These are phyloP conservation scores for Xenoacremonium recifei DNA, from an alignment of 2,329 filamentous ascomycete species.

Conservation along the genomic window DNA sequence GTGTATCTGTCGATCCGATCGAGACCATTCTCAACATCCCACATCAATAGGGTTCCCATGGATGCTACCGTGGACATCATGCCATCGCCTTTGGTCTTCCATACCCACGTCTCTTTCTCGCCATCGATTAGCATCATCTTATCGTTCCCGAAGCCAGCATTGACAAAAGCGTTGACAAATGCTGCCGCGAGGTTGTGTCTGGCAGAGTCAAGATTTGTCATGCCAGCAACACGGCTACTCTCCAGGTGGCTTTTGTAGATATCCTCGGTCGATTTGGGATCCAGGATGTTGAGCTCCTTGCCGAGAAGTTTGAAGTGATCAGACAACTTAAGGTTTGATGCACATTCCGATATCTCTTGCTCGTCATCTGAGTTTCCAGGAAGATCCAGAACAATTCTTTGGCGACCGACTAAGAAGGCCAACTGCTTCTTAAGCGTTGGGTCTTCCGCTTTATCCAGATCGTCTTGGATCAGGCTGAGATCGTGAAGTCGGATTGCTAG, in stretches of 20 bases:
- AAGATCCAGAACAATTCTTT: slow-evolving; percentile 80
- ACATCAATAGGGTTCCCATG: slow-evolving; percentile 84
- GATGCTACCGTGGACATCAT: slow-evolving; percentile 97
- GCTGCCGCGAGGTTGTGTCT: slow-evolving; percentile 93
- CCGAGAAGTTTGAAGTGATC: slow-evolving; percentile 92
- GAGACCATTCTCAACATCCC: slow-evolving; percentile 89
- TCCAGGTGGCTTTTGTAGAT: slow-evolving; percentile 99
- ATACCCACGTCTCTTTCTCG: slow-evolving; percentile 91
- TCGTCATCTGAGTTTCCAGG: slow-evolving; percentile 67
- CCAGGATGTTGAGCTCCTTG: slow-evolving; percentile 94
- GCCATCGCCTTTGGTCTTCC: slow-evolving; percentile 98
- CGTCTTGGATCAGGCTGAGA: slow-evolving; percentile 73
- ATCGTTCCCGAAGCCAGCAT: slow-evolving; percentile 91
- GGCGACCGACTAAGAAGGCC: slow-evolving; percentile 86
- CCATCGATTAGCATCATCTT: slow-evolving; percentile 96
- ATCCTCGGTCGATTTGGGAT: slow-evolving; percentile 95
- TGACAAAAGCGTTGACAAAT: slow-evolving; percentile 96
- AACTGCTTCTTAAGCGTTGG: slow-evolving; percentile 87
- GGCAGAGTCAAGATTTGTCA: slow-evolving; percentile 94
- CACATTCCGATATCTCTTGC: slow-evolving; percentile 73
- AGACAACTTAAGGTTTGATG: slow-evolving; percentile 83
- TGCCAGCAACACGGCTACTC: slow-evolving; percentile 85
- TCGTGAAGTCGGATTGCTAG: slow-evolving; percentile 94
- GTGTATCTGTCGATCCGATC: slow-evolving; percentile 96
- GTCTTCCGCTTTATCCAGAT: slow-evolving; percentile 79